phyloP scores from a whole-genome alignment of 371 early-diverging fungal species.

The Lichtheimia ornata region DNA sequence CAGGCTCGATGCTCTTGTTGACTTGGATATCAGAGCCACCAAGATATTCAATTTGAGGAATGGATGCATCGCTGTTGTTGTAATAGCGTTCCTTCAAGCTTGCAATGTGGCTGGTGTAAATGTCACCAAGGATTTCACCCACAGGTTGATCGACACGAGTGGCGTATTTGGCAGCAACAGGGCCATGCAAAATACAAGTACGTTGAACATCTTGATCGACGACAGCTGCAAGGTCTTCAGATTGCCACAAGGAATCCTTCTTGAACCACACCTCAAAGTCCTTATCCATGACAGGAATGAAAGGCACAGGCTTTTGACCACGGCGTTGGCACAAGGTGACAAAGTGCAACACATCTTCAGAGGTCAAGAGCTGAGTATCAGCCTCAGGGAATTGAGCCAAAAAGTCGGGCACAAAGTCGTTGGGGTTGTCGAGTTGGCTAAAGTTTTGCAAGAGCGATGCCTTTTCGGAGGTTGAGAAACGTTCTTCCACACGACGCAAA shows the following conservation, averaged over 20 bases:
- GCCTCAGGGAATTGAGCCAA: conserved; percentile 81
- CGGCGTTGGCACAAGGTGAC: conserved; percentile 80
- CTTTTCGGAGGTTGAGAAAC: conserved; percentile 68
- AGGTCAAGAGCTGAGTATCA: conserved; percentile 76
- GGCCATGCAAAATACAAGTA: conserved; percentile 95
- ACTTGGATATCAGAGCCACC: conserved; percentile 58
- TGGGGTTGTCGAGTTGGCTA: conserved; percentile 71
- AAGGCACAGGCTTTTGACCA: conserved; percentile 90
- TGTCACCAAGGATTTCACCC: conserved; percentile 85
- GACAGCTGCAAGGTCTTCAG: conserved; percentile 91
- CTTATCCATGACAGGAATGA: conserved; percentile 90
- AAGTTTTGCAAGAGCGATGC: conserved; percentile 73
- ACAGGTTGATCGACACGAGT: conserved; percentile 86
- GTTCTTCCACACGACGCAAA: conserved; percentile 88
- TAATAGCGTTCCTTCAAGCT: conserved; percentile 81
- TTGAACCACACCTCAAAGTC: conserved; percentile 94
- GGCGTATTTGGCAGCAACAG: conserved; percentile 84
- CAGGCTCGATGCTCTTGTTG: conserved; percentile 17
- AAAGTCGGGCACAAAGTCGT: conserved; percentile 70
- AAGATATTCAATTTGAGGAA: conserved; percentile 85
- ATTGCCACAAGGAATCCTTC: conserved; percentile 97
- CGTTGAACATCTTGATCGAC: conserved; percentile 89
- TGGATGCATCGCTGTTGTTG: conserved; percentile 57
- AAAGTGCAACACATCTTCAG: conserved; percentile 93
- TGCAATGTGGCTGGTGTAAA: conserved; percentile 83